Base-by-base conservation (phyloP, 768 basidiomycete genomes). In the Sutorius australiensis region DNA sequence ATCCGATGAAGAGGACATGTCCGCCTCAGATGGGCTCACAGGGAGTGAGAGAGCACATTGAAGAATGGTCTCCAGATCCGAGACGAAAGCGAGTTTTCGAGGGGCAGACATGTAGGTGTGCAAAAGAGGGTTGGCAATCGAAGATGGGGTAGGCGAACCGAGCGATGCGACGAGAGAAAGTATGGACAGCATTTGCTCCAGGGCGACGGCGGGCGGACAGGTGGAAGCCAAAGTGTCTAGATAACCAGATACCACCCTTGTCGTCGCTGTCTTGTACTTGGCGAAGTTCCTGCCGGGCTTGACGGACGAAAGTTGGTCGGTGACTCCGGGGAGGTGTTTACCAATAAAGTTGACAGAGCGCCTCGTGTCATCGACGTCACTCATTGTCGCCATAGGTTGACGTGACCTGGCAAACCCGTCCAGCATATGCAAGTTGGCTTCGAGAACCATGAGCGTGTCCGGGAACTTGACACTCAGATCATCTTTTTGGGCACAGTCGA, bases 21-120 rank as follows among this genome's bases (percentile, higher is more conserved):
- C 55, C 10, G 47, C 42, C 38, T 27, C 3, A 14, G 65, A 41
- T 4, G 56, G 21, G 2, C 60, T 50, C 8, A 62, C 67, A 9
- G 68, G 57, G 7, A 65, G 52, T 6, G 70, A 69, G 12, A 65
- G 59, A 7, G 77, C 75, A 28, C 72, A 73, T 1, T 78, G 57
- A 16, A 87, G 57, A 7, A 75, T 62, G 2, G 54, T 46, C 38
- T 77, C 76, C 72, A 81, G 79, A 36, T 83, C 81, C 7, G 66
- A 56, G 0, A 58, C 3, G 1, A 60, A 55, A 40, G 19, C 9
- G 9, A 84, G 71, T 5, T 70, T 66, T 28, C 39, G 54, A 46
- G 58, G 71, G 65, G 75, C 64, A n/a, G 69, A 56, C 50, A 68
- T 68, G 61, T 82, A 84, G 12, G 77, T 63, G 33, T 79, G 69